Evolutionary conservation across 805 yeast species (phyloP), one percentile per base, ranked within the genome.

Genomic region (Wickerhamiella spandovensis): DNA sequence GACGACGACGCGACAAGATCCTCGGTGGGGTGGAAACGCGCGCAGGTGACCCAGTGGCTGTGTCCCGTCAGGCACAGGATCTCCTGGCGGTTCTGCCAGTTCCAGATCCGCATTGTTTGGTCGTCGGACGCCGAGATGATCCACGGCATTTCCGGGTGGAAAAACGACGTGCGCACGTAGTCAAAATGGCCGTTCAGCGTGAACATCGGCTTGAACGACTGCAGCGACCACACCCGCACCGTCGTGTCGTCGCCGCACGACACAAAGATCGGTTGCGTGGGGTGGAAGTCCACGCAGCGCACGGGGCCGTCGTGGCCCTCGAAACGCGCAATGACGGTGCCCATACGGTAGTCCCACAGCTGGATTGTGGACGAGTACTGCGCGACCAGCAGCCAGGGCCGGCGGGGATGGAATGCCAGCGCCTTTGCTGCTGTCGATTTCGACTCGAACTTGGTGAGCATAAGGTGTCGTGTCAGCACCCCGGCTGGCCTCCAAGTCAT

Each of bases 261-360:
- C 35, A 80, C 97, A 66, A 92, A 92, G 55, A 92, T 76, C 30
- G 97, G 97, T 71, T 92, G 98, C 5, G 97, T 87, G 52, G 97
- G 97, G 69, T 92, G 99, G 76, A 92, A 90, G 65, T 81, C 90
- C 42, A 92, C 85, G 53, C 89, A 81, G 69, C 99, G 81, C 23
- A 92, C 98, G 2, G 98, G 97, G 24, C 99, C 99, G 61, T 85
- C 95, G 66, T 92, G 99, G 61, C 90, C 98, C 68, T 92, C 98
- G 63, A 88, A 92, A 52, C 97, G 78, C 67, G 89, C 97, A 64
- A 92, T 81, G 64, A 92, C 71, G 2, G 97, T 88, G 43, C 99
- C 99, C 99, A 92, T 92, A 63, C 99, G 81, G 70, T 94, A 92
- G 69, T 92, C 99, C 99, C 99, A 92, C 56, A 92, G 75, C 68